phyloP scores from a whole-genome alignment of 2,329 filamentous ascomycete species.

The Colletotrichum horii region DNA sequence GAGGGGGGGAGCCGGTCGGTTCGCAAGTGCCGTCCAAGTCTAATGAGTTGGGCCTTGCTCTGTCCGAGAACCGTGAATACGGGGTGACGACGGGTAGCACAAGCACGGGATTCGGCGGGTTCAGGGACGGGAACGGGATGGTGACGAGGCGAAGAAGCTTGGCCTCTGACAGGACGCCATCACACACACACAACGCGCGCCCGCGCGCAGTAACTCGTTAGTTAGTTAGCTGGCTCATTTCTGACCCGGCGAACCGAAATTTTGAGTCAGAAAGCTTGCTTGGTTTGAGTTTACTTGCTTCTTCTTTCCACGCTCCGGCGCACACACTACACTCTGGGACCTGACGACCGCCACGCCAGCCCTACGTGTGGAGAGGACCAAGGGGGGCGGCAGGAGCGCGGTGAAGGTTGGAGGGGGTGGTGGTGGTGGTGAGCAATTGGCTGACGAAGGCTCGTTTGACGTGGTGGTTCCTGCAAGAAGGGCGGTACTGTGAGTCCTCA shows the following conservation, averaged over 20 bases:
- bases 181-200: not conserved
- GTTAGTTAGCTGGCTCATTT: not conserved
- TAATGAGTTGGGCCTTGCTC: not conserved
- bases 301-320: not conserved
- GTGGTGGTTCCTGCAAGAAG: constrained; percentile 9
- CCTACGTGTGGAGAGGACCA: constrained; percentile 15
- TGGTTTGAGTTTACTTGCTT: constrained; percentile 19
- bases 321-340: not conserved
- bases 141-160: not conserved
- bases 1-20: not conserved
- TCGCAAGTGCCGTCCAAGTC: not conserved
- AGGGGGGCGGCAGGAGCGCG: not conserved
- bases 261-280: constrained; percentile 17
- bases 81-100: not conserved
- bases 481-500: not conserved
- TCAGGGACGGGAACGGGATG: not conserved
- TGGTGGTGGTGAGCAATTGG: constrained; percentile 14
- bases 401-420: not conserved
- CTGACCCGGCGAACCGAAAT: not conserved
- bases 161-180: not conserved
- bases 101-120: not conserved
- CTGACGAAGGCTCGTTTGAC: not conserved
- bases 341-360: constrained; percentile 7
- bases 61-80: not conserved
- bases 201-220: not conserved